Evolutionary conservation across 108 stramenopile species (phyloP).

Genomic region (Hondaea fermentalgiana): DNA sequence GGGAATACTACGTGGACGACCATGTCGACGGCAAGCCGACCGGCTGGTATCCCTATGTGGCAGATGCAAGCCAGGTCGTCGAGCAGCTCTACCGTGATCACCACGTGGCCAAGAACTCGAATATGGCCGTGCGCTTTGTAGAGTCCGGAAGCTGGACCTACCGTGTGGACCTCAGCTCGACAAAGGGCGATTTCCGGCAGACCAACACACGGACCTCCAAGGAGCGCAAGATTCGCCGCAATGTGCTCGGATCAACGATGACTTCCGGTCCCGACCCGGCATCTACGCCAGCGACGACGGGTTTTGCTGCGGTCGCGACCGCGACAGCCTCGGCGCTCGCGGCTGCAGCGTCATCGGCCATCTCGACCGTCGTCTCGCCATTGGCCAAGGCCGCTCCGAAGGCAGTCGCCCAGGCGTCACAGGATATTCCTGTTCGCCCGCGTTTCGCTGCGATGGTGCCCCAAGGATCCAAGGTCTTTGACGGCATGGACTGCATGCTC

Average conservation of each 20-base stretch:
- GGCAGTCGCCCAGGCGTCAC: no score
- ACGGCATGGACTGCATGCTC: constrained; percentile 28
- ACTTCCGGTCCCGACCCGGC: no score
- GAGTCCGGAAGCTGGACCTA: constrained; percentile 32
- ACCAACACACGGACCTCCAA: constrained; percentile 14
- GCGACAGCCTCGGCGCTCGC: no score
- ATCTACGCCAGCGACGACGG: no score
- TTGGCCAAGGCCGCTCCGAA: no score
- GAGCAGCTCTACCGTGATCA: constrained; percentile 32
- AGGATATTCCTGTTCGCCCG: neutral
- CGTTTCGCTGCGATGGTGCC: neutral
- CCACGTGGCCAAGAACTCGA: constrained; percentile 19
- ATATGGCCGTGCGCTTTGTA: constrained; percentile 28
- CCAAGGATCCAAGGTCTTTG: constrained; percentile 17
- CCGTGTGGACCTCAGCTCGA: constrained; percentile 29
- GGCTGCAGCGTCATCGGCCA: no score
- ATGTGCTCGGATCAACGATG: neutral
- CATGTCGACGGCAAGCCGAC: constrained; percentile 41
- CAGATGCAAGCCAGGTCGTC: constrained; percentile 15
- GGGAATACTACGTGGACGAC: constrained; percentile 50
- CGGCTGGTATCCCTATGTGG: constrained; percentile 49
- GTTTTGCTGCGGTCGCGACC: no score
- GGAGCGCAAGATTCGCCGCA: constrained; percentile 22
- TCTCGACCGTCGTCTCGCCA: no score
- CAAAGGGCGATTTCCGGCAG: constrained; percentile 34